Conservation (phyloP, 2,329 filamentous ascomycete genomes). For the Aureobasidium musti region DNA sequence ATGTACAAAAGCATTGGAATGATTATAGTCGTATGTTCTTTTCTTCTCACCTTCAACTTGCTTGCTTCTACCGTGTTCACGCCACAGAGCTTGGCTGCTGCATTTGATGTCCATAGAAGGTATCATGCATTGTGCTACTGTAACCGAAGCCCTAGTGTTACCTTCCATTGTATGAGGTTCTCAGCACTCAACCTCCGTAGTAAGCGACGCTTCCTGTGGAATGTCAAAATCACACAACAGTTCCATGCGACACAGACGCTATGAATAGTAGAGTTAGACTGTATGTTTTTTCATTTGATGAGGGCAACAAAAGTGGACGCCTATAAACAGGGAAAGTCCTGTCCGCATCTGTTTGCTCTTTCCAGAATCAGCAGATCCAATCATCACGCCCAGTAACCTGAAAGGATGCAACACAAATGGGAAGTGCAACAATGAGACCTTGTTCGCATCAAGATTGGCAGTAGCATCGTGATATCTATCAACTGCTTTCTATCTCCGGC, state of each 20-base stretch:
- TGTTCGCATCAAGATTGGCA: neutral
- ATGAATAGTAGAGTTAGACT: neutral
- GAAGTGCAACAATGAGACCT: neutral
- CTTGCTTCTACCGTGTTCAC: too few relatives aligned
- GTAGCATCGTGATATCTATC: neutral
- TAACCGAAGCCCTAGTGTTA: neutral
- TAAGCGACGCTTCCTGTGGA: neutral
- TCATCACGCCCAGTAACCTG: too few relatives aligned
- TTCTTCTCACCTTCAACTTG: neutral
- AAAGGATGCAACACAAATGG: too few relatives aligned
- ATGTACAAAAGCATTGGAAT: conserved; percentile 10
- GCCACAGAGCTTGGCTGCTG: neutral
- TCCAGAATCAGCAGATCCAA: too few relatives aligned
- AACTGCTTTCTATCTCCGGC: neutral
- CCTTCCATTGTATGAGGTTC: neutral
- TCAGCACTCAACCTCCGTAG: neutral
- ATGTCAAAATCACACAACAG: neutral
- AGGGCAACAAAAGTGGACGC: neutral
- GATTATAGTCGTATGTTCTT: neutral
- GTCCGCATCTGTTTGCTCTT: neutral
- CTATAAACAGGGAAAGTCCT: neutral
- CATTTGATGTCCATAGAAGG: neutral
- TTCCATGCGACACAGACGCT: neutral
- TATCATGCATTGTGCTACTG: neutral
- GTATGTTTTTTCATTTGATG: neutral